A percentile compares a stretch with the other conserved stretches of the same genome.
These are phyloP conservation scores for Cutaneotrichosporon sp. DNA, from an alignment of 1,284 basidiomycete genomes.

Conservation along the genomic window DNA sequence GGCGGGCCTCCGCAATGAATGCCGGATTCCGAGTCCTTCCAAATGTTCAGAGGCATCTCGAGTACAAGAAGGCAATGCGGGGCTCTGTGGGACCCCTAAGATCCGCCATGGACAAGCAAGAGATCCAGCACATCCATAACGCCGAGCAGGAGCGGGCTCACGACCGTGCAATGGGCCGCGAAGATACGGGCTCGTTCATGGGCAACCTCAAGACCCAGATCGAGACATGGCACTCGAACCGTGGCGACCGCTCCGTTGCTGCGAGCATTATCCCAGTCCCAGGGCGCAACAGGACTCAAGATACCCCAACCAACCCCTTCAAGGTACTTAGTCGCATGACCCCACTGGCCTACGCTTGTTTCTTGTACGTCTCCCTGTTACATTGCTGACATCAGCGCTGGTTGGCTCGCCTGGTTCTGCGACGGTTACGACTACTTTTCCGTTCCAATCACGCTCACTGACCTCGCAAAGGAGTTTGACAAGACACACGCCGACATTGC, in stretches of 20 bases:
- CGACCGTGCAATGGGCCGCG: conserved; percentile 2
- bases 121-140: neutral
- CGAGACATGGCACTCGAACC: conserved; percentile 41
- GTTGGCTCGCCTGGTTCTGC: conserved; percentile 64
- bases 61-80: too few species aligned
- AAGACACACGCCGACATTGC: conserved; percentile 48
- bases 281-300: conserved; percentile 12
- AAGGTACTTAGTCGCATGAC: conserved; percentile 43
- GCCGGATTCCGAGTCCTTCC: too few species aligned
- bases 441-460: conserved; percentile 52
- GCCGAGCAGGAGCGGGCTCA: neutral
- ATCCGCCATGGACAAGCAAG: neutral
- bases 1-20: too few species aligned
- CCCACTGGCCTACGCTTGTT: conserved; percentile 31
- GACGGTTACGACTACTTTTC: conserved; percentile 37
- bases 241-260: conserved; percentile 36
- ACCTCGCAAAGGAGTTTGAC: conserved; percentile 56
- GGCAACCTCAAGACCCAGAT: conserved; percentile 31
- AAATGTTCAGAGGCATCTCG: too few species aligned
- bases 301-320: conserved; percentile 46
- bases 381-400: conserved; percentile 39
- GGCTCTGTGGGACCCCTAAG: too few species aligned
- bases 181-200: conserved; percentile 8
- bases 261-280: conserved; percentile 36
- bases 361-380: conserved; percentile 22